Evolutionary conservation across 306 rosid genomes (phyloP), one percentile per base, ranked within the genome.

Genomic region (Lathyrus aphaca): DNA sequence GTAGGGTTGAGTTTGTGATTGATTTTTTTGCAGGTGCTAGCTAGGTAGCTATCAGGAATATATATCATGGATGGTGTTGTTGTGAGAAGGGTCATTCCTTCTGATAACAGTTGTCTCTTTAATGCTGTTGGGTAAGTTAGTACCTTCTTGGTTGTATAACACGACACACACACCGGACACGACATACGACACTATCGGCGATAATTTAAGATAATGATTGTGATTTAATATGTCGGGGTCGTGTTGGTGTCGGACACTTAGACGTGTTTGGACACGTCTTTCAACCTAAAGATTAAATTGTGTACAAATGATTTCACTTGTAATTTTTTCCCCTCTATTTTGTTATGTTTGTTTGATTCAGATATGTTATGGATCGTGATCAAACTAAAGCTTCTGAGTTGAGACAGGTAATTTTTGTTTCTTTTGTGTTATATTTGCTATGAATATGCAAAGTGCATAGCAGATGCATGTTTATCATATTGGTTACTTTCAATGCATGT

Each of bases 291-390:
- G 18, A 5, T 0, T n/a, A 45, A 45, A 45, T 45, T 5, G 3
- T 45, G 14, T 43, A 18, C 12, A 21, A 9, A 40, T 64, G 39
- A 56, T 72, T 44, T 35, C 14, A 16, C 8, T 54, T 71, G 15
- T 62, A 8, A 58, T 75, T n/a, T 23, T 39, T 60, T 68, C 21
- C 51, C 21, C 51, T 55, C 45, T 3, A 35, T 17, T 8, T 75
- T 38, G 3, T 55, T 15, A 2, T 77, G 75, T 63, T 72, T 77
- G 9, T 38, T 81, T 18, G 18, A 48, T 79, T 45, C 81, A 95
- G 99, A 61, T 91, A 87, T 79, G 96, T 87, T 37, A 91, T 95
- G 99, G 96, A 89, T 72, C 99, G 84, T 68, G 92, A 89, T 69
- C 83, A 79, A 69, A 71, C 68, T 18, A 91, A 87, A 81, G 96